Percentiles rank a stretch among this genome's conserved stretches.
Evolutionary conservation across 2,329 filamentous ascomycete genomes (phyloP).

Genomic region (Pyrenochaeta sp.): DNA sequence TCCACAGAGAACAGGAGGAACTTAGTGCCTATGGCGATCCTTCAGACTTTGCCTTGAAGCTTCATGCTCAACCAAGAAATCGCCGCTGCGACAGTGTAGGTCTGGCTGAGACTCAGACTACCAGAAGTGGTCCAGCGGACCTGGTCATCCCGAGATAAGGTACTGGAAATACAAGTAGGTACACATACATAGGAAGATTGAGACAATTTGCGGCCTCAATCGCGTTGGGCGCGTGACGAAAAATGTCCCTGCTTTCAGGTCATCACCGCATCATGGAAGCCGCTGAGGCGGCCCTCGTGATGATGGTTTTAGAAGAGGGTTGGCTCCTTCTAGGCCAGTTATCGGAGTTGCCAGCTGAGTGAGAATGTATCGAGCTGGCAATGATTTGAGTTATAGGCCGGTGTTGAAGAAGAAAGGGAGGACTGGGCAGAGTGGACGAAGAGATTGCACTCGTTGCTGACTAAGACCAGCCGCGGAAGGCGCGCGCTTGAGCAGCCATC

Average conservation of each 20-base stretch:
- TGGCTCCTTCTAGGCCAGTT: constrained; percentile 72
- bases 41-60: constrained; percentile 50
- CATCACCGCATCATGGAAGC: constrained; percentile 73
- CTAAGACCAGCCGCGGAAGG: constrained; percentile 25
- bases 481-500: constrained; percentile 25
- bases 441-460: constrained; percentile 24
- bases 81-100: constrained; percentile 39
- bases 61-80: constrained; percentile 47
- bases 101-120: constrained; percentile 51
- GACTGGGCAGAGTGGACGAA: constrained; percentile 17
- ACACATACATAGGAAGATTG: constrained; percentile 25
- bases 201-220: constrained; percentile 18
- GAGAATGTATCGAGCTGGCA: constrained; percentile 64
- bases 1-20: background rate
- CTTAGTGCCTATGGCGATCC: background rate
- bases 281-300: constrained; percentile 71
- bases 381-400: constrained; percentile 81
- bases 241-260: constrained; percentile 71
- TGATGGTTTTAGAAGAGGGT: constrained; percentile 83
- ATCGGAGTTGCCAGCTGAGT: constrained; percentile 76
- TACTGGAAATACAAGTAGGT: constrained; percentile 19
- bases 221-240: constrained; percentile 39
- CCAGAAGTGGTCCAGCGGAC: constrained; percentile 49
- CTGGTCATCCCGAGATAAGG: constrained; percentile 39
- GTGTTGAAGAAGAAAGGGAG: constrained; percentile 45